These are phyloP conservation scores for Aspergillus fumigatus DNA, from an alignment of 2,329 filamentous ascomycete genomes.

Conservation along the genomic window DNA sequence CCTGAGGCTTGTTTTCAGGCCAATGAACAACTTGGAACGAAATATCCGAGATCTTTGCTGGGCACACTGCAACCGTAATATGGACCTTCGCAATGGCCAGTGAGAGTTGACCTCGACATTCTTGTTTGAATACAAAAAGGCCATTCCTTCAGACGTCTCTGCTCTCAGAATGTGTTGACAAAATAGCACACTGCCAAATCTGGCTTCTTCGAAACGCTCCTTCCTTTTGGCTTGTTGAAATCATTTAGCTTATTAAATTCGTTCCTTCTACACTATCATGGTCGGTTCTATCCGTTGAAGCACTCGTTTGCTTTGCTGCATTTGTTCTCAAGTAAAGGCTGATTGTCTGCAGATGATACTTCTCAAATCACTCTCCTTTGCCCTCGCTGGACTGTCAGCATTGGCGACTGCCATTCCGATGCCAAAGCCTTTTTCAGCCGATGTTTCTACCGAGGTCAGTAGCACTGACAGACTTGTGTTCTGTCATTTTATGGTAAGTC, in stretches of 20 bases:
- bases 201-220: background rate
- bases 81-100: background rate
- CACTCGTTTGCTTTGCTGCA: background rate
- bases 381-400: slow-evolving; percentile 14
- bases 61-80: background rate
- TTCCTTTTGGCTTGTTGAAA: background rate
- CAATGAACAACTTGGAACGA: background rate
- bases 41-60: background rate
- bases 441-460: slow-evolving; percentile 1
- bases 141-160: background rate
- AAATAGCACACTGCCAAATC: background rate
- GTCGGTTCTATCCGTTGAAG: background rate
- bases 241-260: background rate
- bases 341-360: slow-evolving; percentile 6
- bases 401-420: slow-evolving; percentile 14
- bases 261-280: background rate
- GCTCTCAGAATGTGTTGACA: background rate
- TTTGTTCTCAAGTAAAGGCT: background rate
- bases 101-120: background rate
- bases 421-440: background rate
- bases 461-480: slow-evolving; percentile 34
- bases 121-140: background rate
- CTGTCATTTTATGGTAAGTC: slow-evolving; percentile 42
- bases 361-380: slow-evolving; percentile 12
- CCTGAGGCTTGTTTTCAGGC: background rate